Conservation (phyloP, 805 yeast species). For the Vanderwaltozyma tropicalis region DNA sequence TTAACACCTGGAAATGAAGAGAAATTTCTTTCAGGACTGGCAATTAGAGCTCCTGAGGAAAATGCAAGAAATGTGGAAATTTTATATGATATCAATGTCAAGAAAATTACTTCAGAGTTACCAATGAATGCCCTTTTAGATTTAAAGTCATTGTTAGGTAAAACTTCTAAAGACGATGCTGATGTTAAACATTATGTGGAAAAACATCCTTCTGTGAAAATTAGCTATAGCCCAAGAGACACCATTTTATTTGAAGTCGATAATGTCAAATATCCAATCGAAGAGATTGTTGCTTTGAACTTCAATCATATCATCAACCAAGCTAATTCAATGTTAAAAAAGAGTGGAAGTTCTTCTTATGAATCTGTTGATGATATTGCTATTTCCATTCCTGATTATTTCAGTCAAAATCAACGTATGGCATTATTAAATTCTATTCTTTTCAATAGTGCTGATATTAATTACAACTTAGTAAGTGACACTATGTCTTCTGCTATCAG, state of each 20-base stretch:
- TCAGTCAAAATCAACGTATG: slow-evolving; percentile 51
- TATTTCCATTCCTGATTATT: slow-evolving; percentile 68
- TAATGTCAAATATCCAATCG: slow-evolving; percentile 44
- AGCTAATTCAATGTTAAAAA: slow-evolving; percentile 51
- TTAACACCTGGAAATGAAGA: slow-evolving; percentile 85
- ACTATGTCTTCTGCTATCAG: slow-evolving; percentile 87
- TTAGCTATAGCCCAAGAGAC: slow-evolving; percentile 37
- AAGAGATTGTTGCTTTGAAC: slow-evolving; percentile 80
- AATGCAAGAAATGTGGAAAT: no score
- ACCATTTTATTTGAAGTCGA: slow-evolving; percentile 49
- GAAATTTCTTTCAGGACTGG: slow-evolving; percentile 71
- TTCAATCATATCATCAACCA: slow-evolving; percentile 53
- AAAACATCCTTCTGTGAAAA: slow-evolving; percentile 51
- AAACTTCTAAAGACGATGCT: slow-evolving; percentile 22
- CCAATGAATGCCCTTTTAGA: slow-evolving; percentile 62
- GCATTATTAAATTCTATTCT: slow-evolving; percentile 63
- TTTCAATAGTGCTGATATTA: slow-evolving; percentile 48
- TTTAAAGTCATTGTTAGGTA: slow-evolving; percentile 65
- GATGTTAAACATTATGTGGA: slow-evolving; percentile 39
- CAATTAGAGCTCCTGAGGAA: slow-evolving; percentile 43
- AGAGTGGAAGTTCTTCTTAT: slow-evolving; percentile 38
- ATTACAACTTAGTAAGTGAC: slow-evolving; percentile 64
- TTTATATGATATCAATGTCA: no score
- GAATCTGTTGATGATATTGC: slow-evolving; percentile 36
- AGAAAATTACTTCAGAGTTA: no score